Percentiles rank a stretch among this genome's conserved stretches.
Evolutionary conservation across 1,284 basidiomycete species (phyloP).

Genomic region (Paramarasmius palmivorus): DNA sequence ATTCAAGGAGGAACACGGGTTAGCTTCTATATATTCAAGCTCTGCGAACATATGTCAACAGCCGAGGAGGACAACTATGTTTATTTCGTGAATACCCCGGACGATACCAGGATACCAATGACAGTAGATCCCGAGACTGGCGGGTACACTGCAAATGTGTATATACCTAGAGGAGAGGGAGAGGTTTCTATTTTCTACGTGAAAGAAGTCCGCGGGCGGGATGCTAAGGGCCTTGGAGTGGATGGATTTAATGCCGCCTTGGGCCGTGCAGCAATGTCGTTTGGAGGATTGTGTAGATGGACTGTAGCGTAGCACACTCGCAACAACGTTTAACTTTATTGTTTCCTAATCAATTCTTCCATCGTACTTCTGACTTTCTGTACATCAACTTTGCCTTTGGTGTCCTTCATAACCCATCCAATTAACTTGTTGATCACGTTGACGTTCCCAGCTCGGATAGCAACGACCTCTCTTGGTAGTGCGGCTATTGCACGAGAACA

Average conservation of each 20-base stretch:
- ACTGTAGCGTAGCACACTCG: constrained; percentile 23
- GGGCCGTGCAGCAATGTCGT: constrained; percentile 38
- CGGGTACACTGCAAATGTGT: constrained; percentile 39
- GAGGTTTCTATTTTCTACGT: constrained; percentile 37
- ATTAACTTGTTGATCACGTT: constrained; percentile 89
- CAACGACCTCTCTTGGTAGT: constrained; percentile 72
- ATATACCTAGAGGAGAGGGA: constrained; percentile 30
- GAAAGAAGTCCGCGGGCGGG: constrained; percentile 30
- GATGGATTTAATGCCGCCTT: constrained; percentile 29
- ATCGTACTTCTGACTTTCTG: constrained; percentile 45
- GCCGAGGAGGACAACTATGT: constrained; percentile 41
- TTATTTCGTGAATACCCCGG: constrained; percentile 32
- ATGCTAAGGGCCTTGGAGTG: constrained; percentile 37
- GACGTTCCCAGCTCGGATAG: constrained; percentile 70
- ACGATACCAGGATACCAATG: constrained; percentile 33
- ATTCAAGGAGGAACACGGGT: constrained; percentile 34
- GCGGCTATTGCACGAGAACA: constrained; percentile 67
- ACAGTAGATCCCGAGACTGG: constrained; percentile 30
- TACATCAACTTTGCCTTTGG: constrained; percentile 78
- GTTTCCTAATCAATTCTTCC: constrained; percentile 38
- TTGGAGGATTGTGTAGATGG: constrained; percentile 39
- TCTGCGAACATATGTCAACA: constrained; percentile 45
- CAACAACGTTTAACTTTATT: not conserved
- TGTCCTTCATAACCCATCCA: constrained; percentile 87
- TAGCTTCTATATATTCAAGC: constrained; percentile 40